A percentile compares a stretch with the other conserved stretches of the same genome.
phyloP scores from a whole-genome alignment of 192 early-diverging fungal genomes.

The Umbelopsis vinacea region DNA sequence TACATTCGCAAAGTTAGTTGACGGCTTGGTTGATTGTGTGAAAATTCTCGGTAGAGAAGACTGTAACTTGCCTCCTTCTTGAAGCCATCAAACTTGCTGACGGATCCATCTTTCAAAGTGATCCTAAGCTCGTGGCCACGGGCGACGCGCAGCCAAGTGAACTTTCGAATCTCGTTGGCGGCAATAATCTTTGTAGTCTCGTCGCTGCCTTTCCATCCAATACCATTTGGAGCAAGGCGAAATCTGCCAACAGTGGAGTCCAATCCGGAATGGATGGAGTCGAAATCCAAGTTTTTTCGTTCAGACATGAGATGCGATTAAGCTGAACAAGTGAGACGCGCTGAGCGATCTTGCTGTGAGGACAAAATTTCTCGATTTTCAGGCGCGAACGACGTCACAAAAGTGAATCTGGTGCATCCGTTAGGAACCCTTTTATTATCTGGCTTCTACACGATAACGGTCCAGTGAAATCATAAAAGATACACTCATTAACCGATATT shows the following conservation, averaged over 20 bases:
- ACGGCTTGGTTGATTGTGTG: neutral
- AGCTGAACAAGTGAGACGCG: neutral
- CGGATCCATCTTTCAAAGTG: slow-evolving; percentile 68
- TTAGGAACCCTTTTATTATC: too few species aligned
- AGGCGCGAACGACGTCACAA: slow-evolving; percentile 9
- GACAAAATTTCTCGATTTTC: slow-evolving; percentile 2
- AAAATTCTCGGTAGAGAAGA: too few species aligned
- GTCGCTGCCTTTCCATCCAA: slow-evolving; percentile 76
- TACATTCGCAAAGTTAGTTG: slow-evolving; percentile 40
- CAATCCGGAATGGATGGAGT: slow-evolving; percentile 56
- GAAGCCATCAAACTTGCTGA: slow-evolving; percentile 93
- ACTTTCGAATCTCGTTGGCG: slow-evolving; percentile 69
- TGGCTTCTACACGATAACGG: neutral
- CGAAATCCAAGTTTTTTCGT: slow-evolving; percentile 53
- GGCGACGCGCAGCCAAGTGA: slow-evolving; percentile 84
- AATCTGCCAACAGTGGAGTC: slow-evolving; percentile 49
- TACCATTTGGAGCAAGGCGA: slow-evolving; percentile 57
- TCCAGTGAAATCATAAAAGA: neutral
- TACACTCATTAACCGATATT: too few species aligned
- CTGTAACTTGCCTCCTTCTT: slow-evolving; percentile 61
- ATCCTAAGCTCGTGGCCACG: slow-evolving; percentile 85
- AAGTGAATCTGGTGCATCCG: neutral
- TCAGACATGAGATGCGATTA: slow-evolving; percentile 40
- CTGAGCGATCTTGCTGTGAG: neutral
- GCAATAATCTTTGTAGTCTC: slow-evolving; percentile 59